Evolutionary conservation across 2,329 filamentous ascomycete genomes (phyloP), one percentile per base, ranked within the genome.

Genomic region (Alternaria infectoria): DNA sequence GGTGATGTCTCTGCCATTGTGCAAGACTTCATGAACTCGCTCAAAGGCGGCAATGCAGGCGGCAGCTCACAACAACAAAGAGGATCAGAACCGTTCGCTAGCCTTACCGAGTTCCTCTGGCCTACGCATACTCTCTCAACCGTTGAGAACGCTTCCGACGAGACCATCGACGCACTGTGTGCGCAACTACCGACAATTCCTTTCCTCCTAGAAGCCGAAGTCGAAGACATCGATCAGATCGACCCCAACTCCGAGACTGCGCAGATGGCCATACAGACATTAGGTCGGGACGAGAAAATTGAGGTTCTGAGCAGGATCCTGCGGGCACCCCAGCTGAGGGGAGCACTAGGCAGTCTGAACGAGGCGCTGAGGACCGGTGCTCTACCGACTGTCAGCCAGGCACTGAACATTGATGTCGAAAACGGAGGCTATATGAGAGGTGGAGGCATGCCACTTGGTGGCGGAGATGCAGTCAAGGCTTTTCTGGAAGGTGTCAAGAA

Each of bases 401-500:
- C 94, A 5, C 83, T 99, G 43, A 88, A 89, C 7, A 87, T 98
- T 62, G 88, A 89, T 70, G 88, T 99, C 19, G 87, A 91, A 74
- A 93, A 97, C 76, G 91, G 91, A n/a, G 95, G 95, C 4, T 91
- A 92, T 67, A 86, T 97, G 74, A 86, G 86, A 65, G 89, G 91
- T 59, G 90, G 92, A 6, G 91, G 88, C 54, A 90, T 97, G 83
- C 94, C 95, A 3, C 81, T 97, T 49, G 95, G 94, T 46, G 94
- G 94, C 56, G 92, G 91, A 6, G 91, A 96, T 72, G 95, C 95
- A 12, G 90, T 99, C 2, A 91, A 96, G 82, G 92, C 92, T 4
- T 99, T 99, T 80, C 86, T 99, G 21, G 88, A 96, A 59, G 96
- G 95, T 4, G 90, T 97, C 51, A 96, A 91, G 85, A 90, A 88